Base-by-base conservation (phyloP, 2,329 filamentous ascomycete genomes). In the Colletotrichum brevisporum region DNA sequence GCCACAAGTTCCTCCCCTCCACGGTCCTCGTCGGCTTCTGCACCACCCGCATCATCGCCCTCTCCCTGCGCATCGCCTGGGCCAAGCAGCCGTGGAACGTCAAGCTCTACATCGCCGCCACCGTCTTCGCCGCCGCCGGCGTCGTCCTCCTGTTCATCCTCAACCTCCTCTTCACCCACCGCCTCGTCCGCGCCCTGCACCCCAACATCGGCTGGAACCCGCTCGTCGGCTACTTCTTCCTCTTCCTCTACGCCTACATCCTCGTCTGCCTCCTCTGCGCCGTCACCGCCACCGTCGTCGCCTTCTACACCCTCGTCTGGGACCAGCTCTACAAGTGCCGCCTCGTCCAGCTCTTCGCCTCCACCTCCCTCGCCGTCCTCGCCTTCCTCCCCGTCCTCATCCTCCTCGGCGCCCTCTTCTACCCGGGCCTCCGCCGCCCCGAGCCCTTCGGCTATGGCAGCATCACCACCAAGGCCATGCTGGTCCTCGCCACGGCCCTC, bases 121-220 rank as follows among this genome's bases (percentile, higher is more conserved):
- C 85, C 72, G 87, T 96, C 75, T 90, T 96, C 74, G 88, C 93
- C 66, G 88, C 90, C 52, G 90, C 92, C 0, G 94, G 93, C 50
- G 89, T 94, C 16, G 77, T 97, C 41, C 79, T 97, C 8, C 82
- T 97, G 27, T 95, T 93, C 79, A 81, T 95, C 74, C 83, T 94
- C 79, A 96, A 97, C 80, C 81, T 97, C 50, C 82, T 96, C 75
- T 93, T 95, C 76, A 81, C 91, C 0, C 92, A 94, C 79, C 90
- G 94, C 53, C 85, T 97, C 27, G 79, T 96, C 18, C 88, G 94
- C 62, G 91, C 92, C 5, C 88, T 89, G 53, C 92, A 95, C 75
- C 93, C 93, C 0, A 76, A 78, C 2, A 77, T 94, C 39, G 94
- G 93, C 67, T 95, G 93, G 93, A 85, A 88, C 71, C 83, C 80